Conservation (phyloP, 768 basidiomycete genomes). For the Rhizopogon roseolus region DNA sequence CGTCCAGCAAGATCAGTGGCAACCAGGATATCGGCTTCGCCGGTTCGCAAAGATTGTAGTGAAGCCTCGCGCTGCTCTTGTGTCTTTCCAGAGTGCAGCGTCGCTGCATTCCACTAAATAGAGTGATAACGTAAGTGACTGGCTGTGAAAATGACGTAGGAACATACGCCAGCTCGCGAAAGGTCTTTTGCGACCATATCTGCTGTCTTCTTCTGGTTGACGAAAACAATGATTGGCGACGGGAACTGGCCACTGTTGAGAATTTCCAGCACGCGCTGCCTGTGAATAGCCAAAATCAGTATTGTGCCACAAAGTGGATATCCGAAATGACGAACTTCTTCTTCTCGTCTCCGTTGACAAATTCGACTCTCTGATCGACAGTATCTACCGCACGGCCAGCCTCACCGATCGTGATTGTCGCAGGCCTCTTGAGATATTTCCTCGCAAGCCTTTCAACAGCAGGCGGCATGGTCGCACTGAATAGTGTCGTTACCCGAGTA, state of each 20-base stretch:
- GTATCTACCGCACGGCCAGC: slow-evolving; percentile 98
- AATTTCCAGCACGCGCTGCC: slow-evolving; percentile 84
- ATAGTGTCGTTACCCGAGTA: slow-evolving; percentile 90
- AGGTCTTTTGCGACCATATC: slow-evolving; percentile 97
- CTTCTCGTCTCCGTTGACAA: slow-evolving; percentile 90
- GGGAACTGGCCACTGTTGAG: slow-evolving; percentile 80
- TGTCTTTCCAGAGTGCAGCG: slow-evolving; percentile 94
- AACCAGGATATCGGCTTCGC: slow-evolving; percentile 85
- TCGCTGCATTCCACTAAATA: slow-evolving; percentile 80
- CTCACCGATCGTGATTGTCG: slow-evolving; percentile 96
- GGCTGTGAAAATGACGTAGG: background rate
- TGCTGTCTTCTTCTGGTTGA: slow-evolving; percentile 99
- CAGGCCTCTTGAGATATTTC: slow-evolving; percentile 91
- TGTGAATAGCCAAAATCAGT: slow-evolving; percentile 24
- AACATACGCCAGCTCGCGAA: slow-evolving; percentile 77
- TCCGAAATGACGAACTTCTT: slow-evolving; percentile 65
- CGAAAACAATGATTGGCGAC: slow-evolving; percentile 96
- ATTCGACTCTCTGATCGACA: slow-evolving; percentile 94
- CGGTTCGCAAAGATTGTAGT: slow-evolving; percentile 78
- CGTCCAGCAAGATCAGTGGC: slow-evolving; percentile 98
- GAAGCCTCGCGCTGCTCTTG: slow-evolving; percentile 97
- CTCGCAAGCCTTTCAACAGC: slow-evolving; percentile 92
- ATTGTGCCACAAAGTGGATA: slow-evolving; percentile 6
- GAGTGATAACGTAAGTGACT: slow-evolving; percentile 1
- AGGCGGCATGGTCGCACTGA: slow-evolving; percentile 98